These are phyloP conservation scores for Arthrinium phaeospermum DNA, from an alignment of 2,329 filamentous ascomycete species.

Conservation along the genomic window DNA sequence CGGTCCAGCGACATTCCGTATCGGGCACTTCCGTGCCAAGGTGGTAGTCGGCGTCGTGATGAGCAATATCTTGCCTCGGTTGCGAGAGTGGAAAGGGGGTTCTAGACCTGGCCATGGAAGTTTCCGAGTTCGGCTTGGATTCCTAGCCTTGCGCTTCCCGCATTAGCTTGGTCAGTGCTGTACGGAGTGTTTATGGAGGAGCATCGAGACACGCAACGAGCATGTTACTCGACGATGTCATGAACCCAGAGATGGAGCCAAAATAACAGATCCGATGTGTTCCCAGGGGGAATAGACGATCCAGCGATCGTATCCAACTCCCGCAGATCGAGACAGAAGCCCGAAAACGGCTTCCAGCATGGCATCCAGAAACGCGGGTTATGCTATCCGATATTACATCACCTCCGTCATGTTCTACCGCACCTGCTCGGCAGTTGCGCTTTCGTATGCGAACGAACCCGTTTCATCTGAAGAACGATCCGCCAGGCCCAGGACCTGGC, in stretches of 20 bases:
- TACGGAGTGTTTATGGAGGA: no score
- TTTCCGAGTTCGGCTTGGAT: not conserved
- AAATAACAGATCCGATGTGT: not conserved
- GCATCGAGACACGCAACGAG: not conserved
- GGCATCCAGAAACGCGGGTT: not conserved
- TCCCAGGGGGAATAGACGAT: not conserved
- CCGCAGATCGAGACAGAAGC: not conserved
- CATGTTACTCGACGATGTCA: not conserved
- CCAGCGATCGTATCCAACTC: not conserved
- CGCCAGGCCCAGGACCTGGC: not conserved
- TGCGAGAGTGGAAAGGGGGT: not conserved
- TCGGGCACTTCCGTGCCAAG: not conserved
- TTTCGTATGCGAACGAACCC: not conserved
- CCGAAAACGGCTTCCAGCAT: not conserved
- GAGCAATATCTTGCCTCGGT: not conserved
- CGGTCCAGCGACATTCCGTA: not conserved
- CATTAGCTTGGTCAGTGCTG: not conserved
- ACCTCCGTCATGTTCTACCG: not conserved
- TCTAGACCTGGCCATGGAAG: not conserved
- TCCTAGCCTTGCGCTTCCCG: not conserved
- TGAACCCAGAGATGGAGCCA: not conserved
- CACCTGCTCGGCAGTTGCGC: not conserved
- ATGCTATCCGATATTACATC: not conserved
- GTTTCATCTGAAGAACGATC: not conserved
- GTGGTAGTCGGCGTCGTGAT: not conserved